phyloP scores from a whole-genome alignment of 1,284 basidiomycete genomes.

The Cyathus olla region DNA sequence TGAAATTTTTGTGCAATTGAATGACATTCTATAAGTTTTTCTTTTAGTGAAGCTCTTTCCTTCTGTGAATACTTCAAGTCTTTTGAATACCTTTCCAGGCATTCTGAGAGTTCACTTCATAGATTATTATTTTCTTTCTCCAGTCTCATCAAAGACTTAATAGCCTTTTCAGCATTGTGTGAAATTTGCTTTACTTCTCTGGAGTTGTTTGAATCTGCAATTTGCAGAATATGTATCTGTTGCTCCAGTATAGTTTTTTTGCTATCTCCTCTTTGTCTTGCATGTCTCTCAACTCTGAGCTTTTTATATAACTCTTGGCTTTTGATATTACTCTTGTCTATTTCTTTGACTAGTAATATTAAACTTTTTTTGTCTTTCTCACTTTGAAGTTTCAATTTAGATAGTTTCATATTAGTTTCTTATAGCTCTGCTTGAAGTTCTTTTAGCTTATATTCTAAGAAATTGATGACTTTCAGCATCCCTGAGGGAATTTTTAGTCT shows the following conservation, averaged over 20 bases:
- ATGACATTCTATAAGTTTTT: background rate
- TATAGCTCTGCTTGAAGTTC: too few relatives aligned
- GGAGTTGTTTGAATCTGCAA: background rate
- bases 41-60: background rate
- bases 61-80: background rate
- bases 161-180: background rate
- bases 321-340: too few relatives aligned
- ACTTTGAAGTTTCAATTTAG: too few relatives aligned
- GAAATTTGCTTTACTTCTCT: background rate
- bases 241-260: background rate
- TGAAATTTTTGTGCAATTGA: background rate
- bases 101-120: background rate
- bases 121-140: background rate
- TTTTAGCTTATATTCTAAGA: too few relatives aligned
- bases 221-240: background rate
- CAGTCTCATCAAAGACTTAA: background rate
- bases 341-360: too few relatives aligned
- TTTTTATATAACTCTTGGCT: background rate
- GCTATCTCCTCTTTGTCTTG: background rate
- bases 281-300: background rate
- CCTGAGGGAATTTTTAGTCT: too few relatives aligned
- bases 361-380: too few relatives aligned
- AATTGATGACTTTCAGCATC: too few relatives aligned
- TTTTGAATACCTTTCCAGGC: background rate
- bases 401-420: too few relatives aligned